Percentiles rank a stretch among this genome's conserved stretches.
These are phyloP conservation scores for Xylaria sp. DNA, from an alignment of 2,329 filamentous ascomycete genomes.

Conservation along the genomic window DNA sequence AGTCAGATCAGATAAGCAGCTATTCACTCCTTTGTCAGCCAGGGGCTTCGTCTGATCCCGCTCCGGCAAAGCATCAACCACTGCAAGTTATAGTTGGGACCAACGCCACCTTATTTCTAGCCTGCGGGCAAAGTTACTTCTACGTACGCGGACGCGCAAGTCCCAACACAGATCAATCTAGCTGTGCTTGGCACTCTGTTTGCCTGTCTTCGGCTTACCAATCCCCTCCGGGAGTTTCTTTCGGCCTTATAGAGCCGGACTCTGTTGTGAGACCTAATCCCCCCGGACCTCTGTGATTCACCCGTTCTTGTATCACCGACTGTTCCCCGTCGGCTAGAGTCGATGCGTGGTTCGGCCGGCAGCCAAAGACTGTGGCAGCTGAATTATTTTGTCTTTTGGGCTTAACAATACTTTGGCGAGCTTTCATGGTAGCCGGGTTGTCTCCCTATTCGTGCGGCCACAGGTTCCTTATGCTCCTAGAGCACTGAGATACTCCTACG, in stretches of 20 bases:
- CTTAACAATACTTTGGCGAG: constrained; percentile 4
- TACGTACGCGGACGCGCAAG: constrained; percentile 33
- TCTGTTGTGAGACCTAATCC: constrained; percentile 8
- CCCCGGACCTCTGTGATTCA: constrained; percentile 8
- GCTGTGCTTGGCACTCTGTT: constrained; percentile 18
- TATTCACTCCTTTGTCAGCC: constrained; percentile 13
- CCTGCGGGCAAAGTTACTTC: constrained; percentile 14
- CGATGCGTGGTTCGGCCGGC: constrained; percentile 18
- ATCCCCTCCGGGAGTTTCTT: constrained; percentile 1
- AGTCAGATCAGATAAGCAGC: background rate
- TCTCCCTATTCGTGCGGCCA: background rate
- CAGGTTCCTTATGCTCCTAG: constrained; percentile 9
- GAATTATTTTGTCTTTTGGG: constrained; percentile 15
- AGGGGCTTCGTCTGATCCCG: constrained; percentile 25
- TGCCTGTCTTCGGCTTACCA: constrained; percentile 8
- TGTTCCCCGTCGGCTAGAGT: constrained; percentile 19
- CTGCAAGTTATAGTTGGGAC: constrained; percentile 19
- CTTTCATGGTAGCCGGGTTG: background rate
- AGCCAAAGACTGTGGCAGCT: background rate
- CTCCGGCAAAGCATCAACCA: background rate
- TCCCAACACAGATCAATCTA: constrained; percentile 16
- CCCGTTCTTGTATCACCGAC: constrained; percentile 16
- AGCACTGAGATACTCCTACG: constrained; percentile 6
- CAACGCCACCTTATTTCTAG: constrained; percentile 21
- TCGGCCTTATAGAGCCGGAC: constrained; percentile 11